phyloP scores from a whole-genome alignment of 192 early-diverging fungal genomes.

The Backusella morwellensis region DNA sequence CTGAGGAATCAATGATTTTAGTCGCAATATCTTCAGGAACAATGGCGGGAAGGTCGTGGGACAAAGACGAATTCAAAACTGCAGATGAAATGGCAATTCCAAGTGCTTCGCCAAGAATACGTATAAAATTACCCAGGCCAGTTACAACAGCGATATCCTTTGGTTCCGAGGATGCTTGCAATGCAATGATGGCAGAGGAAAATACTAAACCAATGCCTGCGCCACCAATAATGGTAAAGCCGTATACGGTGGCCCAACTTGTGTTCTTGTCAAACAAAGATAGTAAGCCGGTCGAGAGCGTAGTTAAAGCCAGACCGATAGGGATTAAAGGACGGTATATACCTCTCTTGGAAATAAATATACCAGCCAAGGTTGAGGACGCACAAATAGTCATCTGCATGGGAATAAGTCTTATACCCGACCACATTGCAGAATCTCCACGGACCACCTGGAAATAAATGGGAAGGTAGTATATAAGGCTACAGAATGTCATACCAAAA shows the following conservation, averaged over 20 bases:
- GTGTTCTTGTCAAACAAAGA: slow-evolving; percentile 47
- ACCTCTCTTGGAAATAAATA: slow-evolving; percentile 21
- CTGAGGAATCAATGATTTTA: slow-evolving; percentile 12
- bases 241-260: slow-evolving; percentile 15
- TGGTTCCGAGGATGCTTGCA: slow-evolving; percentile 30
- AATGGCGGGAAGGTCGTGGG: slow-evolving; percentile 10
- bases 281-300: slow-evolving; percentile 62
- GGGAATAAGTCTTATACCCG: slow-evolving; percentile 37
- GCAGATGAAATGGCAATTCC: slow-evolving; percentile 32
- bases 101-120: slow-evolving; percentile 36
- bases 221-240: slow-evolving; percentile 19
- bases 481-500: slow-evolving; percentile 34
- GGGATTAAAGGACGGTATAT: slow-evolving; percentile 29
- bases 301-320: slow-evolving; percentile 58
- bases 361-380: slow-evolving; percentile 23
- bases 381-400: slow-evolving; percentile 28
- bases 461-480: slow-evolving; percentile 35
- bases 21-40: slow-evolving; percentile 10
- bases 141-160: slow-evolving; percentile 37
- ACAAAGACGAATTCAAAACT: slow-evolving; percentile 31
- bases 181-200: slow-evolving; percentile 30
- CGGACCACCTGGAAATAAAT: slow-evolving; percentile 59
- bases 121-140: slow-evolving; percentile 31
- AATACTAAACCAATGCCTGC: slow-evolving; percentile 28
- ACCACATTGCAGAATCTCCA: slow-evolving; percentile 49